Base-by-base conservation (phyloP, 495 filamentous ascomycete species). In the Neurospora pannonica region DNA sequence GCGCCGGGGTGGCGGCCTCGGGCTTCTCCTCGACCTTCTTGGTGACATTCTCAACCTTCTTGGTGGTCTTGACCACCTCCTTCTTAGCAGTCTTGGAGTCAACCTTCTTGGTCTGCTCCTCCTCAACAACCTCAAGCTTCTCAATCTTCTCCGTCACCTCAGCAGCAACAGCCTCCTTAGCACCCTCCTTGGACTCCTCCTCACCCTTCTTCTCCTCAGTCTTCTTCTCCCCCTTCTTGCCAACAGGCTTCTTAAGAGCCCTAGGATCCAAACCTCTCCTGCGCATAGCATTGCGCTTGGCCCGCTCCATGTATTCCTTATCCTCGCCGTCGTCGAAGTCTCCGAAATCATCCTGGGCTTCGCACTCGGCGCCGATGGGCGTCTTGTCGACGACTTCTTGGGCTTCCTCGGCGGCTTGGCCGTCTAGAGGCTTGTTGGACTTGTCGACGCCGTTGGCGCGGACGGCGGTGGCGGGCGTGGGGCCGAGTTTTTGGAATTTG, bases 401-500 rank as follows among this genome's bases (percentile, higher is more conserved):
- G 5, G 79, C 78, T 4, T 78, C 81, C 39, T 38, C 77, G 38
- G 78, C 76, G 24, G 77, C 77, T 6, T 70, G 34, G 78, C 74
- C 34, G 34, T 46, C 34, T 19, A 72, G 70, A 39, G 74, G 75
- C 46, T 74, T 74, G 78, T 82, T 85, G 70, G 84, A 80, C 73
- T 82, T 85, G 71, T 79, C 76, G 54, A 34, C 54, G 67, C 75
- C 79, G 39, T 75, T 76, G 71, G 79, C 83, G 24, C 84, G 79
- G 74, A 88, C 86, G 15, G 86, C 86, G 43, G 87, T 87, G 38
- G 84, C 83, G 0, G 92, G 89, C 15, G 91, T 92, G 0, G 92
- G 92, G 15, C 89, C 96, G 38, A 88, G 89, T 89, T 99, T 99
- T 85, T 97, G 95, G 80, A 99, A 91, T 83, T 98, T 99, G 79